These are phyloP conservation scores for Pichia sp. DNA, from an alignment of 1,139 yeast species.

Conservation along the genomic window DNA sequence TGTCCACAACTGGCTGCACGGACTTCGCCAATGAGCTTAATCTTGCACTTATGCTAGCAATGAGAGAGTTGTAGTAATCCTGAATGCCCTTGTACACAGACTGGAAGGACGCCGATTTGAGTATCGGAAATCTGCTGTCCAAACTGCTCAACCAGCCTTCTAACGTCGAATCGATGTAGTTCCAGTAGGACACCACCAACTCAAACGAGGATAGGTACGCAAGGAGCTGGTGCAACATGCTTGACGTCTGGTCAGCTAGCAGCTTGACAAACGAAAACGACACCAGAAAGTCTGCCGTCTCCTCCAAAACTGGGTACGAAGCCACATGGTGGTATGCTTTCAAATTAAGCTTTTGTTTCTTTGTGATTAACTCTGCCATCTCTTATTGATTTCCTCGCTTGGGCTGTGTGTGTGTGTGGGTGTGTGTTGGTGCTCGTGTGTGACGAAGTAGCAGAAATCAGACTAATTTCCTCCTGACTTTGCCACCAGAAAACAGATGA, in stretches of 20 bases:
- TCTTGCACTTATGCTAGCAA: conserved; percentile 6
- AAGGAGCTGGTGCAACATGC: conserved; percentile 11
- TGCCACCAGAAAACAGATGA: no score
- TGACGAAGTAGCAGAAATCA: not conserved
- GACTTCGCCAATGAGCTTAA: conserved; percentile 9
- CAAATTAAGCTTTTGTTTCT: not conserved
- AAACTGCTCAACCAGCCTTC: conserved; percentile 17
- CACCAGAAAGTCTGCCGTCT: conserved; percentile 13
- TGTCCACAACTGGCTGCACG: conserved; percentile 8
- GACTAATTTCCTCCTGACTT: no score
- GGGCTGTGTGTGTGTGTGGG: not conserved
- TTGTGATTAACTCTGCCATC: not conserved
- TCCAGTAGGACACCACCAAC: conserved; percentile 19
- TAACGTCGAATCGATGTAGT: conserved; percentile 19
- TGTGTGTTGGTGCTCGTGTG: not conserved
- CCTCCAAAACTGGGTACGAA: conserved; percentile 23
- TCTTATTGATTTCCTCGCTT: not conserved
- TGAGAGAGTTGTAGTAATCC: conserved; percentile 10
- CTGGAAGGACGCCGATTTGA: conserved; percentile 20
- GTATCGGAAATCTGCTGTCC: conserved; percentile 23
- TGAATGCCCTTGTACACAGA: conserved; percentile 7
- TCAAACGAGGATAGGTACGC: conserved; percentile 16
- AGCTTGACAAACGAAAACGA: conserved; percentile 5
- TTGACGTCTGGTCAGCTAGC: conserved; percentile 10
- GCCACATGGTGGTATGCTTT: conserved; percentile 19